These are phyloP conservation scores for Ceratobasidium sp. DNA, from an alignment of 1,284 basidiomycete species.

Conservation along the genomic window DNA sequence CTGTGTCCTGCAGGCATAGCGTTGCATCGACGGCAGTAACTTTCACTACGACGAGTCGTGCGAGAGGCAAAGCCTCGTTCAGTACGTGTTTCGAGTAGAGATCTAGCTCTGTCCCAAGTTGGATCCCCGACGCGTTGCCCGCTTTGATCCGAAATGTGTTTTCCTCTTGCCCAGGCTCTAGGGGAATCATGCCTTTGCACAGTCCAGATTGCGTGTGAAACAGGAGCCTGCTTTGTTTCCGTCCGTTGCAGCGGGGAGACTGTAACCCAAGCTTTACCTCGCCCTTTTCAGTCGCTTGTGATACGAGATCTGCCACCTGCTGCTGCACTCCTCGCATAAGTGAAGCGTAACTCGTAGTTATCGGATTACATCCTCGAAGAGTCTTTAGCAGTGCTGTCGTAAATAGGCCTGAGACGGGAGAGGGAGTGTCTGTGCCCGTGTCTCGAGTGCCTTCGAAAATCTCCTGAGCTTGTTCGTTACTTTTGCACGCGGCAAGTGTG, in stretches of 20 bases:
- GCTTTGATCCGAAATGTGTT: conserved; percentile 20
- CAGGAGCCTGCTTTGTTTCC: conserved; percentile 32
- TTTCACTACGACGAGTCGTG: conserved; percentile 14
- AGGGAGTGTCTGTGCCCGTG: background rate
- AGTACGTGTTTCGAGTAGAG: conserved; percentile 9
- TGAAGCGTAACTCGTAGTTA: conserved; percentile 15
- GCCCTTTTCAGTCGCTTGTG: no score
- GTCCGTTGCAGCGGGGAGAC: conserved; percentile 35
- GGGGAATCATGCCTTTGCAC: conserved; percentile 32
- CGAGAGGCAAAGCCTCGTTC: background rate
- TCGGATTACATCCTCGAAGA: background rate
- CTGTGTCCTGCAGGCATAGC: background rate
- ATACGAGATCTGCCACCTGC: no score
- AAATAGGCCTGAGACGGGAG: conserved; percentile 27
- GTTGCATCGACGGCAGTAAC: conserved; percentile 7
- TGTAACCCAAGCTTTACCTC: background rate
- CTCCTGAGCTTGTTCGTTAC: conserved; percentile 9
- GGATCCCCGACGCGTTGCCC: conserved; percentile 26
- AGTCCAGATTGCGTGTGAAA: conserved; percentile 20
- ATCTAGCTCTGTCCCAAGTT: conserved; percentile 34
- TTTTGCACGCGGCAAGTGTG: conserved; percentile 30
- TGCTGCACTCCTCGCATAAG: conserved; percentile 1
- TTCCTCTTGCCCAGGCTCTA: background rate
- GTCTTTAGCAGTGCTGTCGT: conserved; percentile 21
- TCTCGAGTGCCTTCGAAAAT: background rate